A percentile compares a stretch with the other conserved stretches of the same genome.
These are phyloP conservation scores for Colletotrichum chrysophilum DNA, from an alignment of 2,329 filamentous ascomycete species.

Conservation along the genomic window DNA sequence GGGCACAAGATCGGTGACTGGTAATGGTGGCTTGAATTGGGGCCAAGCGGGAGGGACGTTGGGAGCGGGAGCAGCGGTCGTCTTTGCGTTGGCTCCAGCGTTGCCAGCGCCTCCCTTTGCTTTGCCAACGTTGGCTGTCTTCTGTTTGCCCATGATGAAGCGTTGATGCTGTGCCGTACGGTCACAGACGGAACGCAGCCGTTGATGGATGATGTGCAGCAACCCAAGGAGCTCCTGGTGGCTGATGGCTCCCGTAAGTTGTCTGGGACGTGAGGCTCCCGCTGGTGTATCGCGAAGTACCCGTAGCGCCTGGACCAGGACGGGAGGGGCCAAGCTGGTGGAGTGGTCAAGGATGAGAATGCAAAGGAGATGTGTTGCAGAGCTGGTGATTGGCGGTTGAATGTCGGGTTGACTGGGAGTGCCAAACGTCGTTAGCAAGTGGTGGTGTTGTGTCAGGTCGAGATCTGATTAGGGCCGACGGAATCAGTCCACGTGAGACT, in stretches of 20 bases:
- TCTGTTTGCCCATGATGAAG: slow-evolving; percentile 26
- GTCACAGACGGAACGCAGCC: neutral
- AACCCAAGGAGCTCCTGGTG: neutral
- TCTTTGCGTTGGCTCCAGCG: slow-evolving; percentile 11
- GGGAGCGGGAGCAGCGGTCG: slow-evolving; percentile 10
- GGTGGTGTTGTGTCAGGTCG: neutral
- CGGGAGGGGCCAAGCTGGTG: neutral
- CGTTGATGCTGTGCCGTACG: slow-evolving; percentile 8
- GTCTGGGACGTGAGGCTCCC: slow-evolving; percentile 17
- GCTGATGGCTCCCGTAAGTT: slow-evolving; percentile 3
- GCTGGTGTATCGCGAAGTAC: neutral
- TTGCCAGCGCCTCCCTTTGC: neutral
- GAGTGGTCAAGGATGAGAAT: neutral
- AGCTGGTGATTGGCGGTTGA: neutral
- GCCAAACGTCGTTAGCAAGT: neutral
- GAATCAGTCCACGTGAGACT: neutral
- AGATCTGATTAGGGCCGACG: neutral
- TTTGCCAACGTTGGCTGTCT: slow-evolving; percentile 13
- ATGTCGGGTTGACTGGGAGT: neutral
- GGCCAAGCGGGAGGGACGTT: slow-evolving; percentile 67
- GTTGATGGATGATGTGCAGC: slow-evolving; percentile 7
- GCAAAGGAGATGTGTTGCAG: neutral
- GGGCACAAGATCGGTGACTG: slow-evolving; percentile 67
- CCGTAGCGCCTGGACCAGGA: neutral
- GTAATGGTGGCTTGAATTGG: slow-evolving; percentile 70